A percentile compares a stretch with the other conserved stretches of the same genome.
phyloP scores from a whole-genome alignment of 1,284 basidiomycete genomes.

The Amylostereum chailletii region DNA sequence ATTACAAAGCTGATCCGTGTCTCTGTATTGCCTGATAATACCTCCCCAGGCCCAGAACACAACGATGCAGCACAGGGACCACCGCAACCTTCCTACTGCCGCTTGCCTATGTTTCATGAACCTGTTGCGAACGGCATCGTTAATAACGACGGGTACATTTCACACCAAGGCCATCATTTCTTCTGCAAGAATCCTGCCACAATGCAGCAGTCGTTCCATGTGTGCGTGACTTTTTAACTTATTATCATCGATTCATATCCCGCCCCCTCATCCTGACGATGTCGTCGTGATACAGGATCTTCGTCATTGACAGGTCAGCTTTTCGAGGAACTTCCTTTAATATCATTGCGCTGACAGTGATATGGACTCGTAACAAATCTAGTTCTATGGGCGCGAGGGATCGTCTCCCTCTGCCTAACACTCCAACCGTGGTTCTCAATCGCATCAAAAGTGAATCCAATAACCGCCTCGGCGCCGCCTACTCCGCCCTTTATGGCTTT shows the following conservation, averaged over 20 bases:
- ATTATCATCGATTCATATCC: no score
- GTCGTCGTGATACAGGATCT: slow-evolving; percentile 28
- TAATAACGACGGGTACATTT: slow-evolving; percentile 34
- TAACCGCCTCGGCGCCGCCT: slow-evolving; percentile 51
- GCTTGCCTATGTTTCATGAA: slow-evolving; percentile 44
- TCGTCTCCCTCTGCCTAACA: slow-evolving; percentile 33
- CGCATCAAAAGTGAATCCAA: slow-evolving; percentile 29
- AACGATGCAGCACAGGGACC: slow-evolving; percentile 16
- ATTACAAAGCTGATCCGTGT: no score
- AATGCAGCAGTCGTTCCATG: slow-evolving; percentile 48
- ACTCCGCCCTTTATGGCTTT: slow-evolving; percentile 43
- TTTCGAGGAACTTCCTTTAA: background rate
- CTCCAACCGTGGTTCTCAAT: slow-evolving; percentile 27
- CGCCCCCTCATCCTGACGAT: no score
- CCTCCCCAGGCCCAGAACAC: slow-evolving; percentile 38
- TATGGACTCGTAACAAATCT: slow-evolving; percentile 28
- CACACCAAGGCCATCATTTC: slow-evolving; percentile 47
- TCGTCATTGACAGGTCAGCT: slow-evolving; percentile 39
- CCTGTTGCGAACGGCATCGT: slow-evolving; percentile 22
- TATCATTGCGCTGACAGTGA: background rate
- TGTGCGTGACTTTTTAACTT: slow-evolving; percentile 30
- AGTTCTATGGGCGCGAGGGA: slow-evolving; percentile 39
- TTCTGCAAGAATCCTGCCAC: slow-evolving; percentile 45
- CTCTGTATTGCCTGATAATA: no score
- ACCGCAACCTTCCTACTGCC: slow-evolving; percentile 48